phyloP scores from a whole-genome alignment of 2,329 filamentous ascomycete genomes.

The Xylaria sp. region DNA sequence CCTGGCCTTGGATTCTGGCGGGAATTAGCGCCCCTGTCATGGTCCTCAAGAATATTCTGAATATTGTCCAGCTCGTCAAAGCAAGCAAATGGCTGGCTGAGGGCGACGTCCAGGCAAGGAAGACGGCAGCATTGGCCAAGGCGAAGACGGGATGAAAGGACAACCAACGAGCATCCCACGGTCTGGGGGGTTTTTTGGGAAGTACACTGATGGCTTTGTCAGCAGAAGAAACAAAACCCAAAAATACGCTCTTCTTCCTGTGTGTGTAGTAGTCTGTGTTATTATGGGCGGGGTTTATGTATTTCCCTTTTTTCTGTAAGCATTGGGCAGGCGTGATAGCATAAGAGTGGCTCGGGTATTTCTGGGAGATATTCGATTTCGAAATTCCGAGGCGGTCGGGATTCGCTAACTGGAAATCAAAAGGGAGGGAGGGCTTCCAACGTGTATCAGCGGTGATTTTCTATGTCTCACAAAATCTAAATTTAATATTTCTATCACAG shows the following conservation, averaged over 20 bases:
- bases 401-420: constrained; percentile 10
- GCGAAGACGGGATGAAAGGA: constrained; percentile 41
- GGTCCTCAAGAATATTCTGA: constrained; percentile 90
- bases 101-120: constrained; percentile 76
- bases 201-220: background rate
- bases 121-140: constrained; percentile 58
- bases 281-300: constrained; percentile 1
- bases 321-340: constrained; percentile 32
- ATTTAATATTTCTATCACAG: constrained; percentile 8
- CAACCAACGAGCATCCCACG: constrained; percentile 14
- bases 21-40: constrained; percentile 84
- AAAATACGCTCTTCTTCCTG: too few species aligned
- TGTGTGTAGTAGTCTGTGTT: constrained; percentile 1
- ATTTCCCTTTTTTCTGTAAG: constrained; percentile 16
- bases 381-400: background rate
- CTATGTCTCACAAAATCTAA: background rate
- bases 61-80: constrained; percentile 91
- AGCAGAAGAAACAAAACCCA: too few species aligned
- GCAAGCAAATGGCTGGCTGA: constrained; percentile 91
- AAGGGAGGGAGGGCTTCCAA: background rate
- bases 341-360: constrained; percentile 19
- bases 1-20: constrained; percentile 72
- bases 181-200: background rate
- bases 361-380: background rate
- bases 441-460: background rate